Conservation (phyloP, 306 rosid genomes). For the Arachis stenosperma region DNA sequence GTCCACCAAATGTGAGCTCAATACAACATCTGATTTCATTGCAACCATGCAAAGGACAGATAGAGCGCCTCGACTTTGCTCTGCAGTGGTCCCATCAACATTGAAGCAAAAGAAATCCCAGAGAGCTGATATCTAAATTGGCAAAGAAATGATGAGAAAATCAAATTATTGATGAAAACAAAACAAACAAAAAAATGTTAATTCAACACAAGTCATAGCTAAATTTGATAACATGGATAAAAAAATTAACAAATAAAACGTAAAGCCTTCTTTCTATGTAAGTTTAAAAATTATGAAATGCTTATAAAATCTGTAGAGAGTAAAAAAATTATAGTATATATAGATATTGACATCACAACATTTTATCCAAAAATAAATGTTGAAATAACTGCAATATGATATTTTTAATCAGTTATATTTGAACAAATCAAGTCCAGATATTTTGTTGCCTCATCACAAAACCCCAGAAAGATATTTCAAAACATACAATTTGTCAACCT, state of each 20-base stretch:
- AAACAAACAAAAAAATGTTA: slow-evolving; percentile 21
- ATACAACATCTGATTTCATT: slow-evolving; percentile 68
- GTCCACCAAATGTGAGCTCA: slow-evolving; percentile 86
- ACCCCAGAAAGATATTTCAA: slow-evolving; percentile 6
- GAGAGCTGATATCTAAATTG: slow-evolving; percentile 71
- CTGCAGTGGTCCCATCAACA: slow-evolving; percentile 86
- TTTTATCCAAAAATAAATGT: not conserved
- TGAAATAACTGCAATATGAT: slow-evolving; percentile 15
- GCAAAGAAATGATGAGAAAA: slow-evolving; percentile 32
- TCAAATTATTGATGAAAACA: slow-evolving; percentile 25
- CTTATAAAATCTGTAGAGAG: not conserved
- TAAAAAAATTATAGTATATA: not conserved
- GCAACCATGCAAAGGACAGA: slow-evolving; percentile 93
- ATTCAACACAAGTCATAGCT: slow-evolving; percentile 15
- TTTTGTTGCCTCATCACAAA: slow-evolving; percentile 10
- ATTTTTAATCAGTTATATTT: slow-evolving; percentile 15
- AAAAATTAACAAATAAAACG: slow-evolving; percentile 20
- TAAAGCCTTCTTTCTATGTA: slow-evolving; percentile 22
- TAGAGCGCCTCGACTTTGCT: slow-evolving; percentile 91
- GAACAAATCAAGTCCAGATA: slow-evolving; percentile 15
- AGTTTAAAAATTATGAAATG: not conserved
- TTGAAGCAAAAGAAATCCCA: slow-evolving; percentile 98
- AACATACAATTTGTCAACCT: slow-evolving; percentile 3
- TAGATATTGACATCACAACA: not conserved
- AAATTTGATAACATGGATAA: slow-evolving; percentile 7